Conservation (phyloP, 331 rosid genomes). For the Saraca asoca region DNA sequence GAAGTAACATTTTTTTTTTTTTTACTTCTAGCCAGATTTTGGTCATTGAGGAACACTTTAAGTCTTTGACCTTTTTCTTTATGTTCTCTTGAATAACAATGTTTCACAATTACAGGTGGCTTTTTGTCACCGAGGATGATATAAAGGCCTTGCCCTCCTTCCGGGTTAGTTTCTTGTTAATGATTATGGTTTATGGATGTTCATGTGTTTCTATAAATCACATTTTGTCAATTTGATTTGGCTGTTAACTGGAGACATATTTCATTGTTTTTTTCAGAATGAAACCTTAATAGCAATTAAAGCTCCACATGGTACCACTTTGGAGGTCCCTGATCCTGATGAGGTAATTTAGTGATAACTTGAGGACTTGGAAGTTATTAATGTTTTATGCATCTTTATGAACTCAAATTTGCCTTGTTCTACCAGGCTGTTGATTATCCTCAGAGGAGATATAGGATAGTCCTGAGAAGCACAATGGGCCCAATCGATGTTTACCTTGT, state of each 20-base stretch:
- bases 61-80: conserved; percentile 26
- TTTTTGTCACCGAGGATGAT: conserved; percentile 96
- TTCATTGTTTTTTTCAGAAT: conserved; percentile 55
- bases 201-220: conserved; percentile 20
- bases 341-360: conserved; percentile 64
- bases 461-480: conserved; percentile 97
- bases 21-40: conserved; percentile 30
- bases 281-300: conserved; percentile 96
- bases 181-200: background rate
- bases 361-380: conserved; percentile 14
- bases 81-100: conserved; percentile 19
- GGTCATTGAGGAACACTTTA: conserved; percentile 12
- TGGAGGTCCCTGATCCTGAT: conserved; percentile 98
- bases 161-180: conserved; percentile 52
- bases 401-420: conserved; percentile 37
- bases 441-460: conserved; percentile 92
- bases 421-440: conserved; percentile 89
- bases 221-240: conserved; percentile 20
- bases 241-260: conserved; percentile 21
- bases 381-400: conserved; percentile 32
- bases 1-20: conserved; percentile 50
- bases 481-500: conserved; percentile 97
- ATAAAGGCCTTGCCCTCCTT: conserved; percentile 90
- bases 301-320: conserved; percentile 97
- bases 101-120: conserved; percentile 59